Evolutionary conservation across 139 green algal genomes (phyloP).

Genomic region (Eudorina sp.): DNA sequence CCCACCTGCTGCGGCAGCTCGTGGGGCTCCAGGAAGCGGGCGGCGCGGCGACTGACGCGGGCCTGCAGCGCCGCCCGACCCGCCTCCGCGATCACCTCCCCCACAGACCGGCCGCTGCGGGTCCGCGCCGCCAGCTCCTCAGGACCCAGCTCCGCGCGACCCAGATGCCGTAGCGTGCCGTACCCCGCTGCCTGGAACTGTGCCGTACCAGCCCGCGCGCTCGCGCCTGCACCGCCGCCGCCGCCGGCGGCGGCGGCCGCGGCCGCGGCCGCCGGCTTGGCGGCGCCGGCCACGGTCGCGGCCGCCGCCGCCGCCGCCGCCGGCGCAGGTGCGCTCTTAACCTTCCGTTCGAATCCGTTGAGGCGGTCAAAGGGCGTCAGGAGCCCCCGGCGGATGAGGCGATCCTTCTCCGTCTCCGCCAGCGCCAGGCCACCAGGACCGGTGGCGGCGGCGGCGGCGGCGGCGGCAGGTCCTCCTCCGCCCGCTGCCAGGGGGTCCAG

Average conservation of each 20-base stretch:
- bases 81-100: slow-evolving; percentile 61
- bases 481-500: neutral
- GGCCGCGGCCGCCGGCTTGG: neutral
- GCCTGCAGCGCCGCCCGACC: slow-evolving; percentile 51
- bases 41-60: neutral
- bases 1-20: slow-evolving; percentile 68
- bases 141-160: neutral
- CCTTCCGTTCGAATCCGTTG: slow-evolving; percentile 81
- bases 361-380: slow-evolving; percentile 91
- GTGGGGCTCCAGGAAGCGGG: slow-evolving; percentile 66
- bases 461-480: neutral
- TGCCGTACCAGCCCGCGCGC: neutral
- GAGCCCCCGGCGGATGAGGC: slow-evolving; percentile 86
- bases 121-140: slow-evolving; percentile 12
- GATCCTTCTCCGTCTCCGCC: slow-evolving; percentile 90
- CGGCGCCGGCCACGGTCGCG: neutral
- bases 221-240: neutral
- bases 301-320: neutral
- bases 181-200: slow-evolving; percentile 13
- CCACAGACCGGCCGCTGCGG: slow-evolving; percentile 47
- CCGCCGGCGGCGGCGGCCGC: neutral
- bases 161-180: slow-evolving; percentile 24
- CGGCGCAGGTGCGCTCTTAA: slow-evolving; percentile 58
- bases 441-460: neutral
- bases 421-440: slow-evolving; percentile 34